Percentiles rank a stretch among this genome's conserved stretches.
Evolutionary conservation across 768 basidiomycete species (phyloP).

Genomic region (Exidia glandulosa): DNA sequence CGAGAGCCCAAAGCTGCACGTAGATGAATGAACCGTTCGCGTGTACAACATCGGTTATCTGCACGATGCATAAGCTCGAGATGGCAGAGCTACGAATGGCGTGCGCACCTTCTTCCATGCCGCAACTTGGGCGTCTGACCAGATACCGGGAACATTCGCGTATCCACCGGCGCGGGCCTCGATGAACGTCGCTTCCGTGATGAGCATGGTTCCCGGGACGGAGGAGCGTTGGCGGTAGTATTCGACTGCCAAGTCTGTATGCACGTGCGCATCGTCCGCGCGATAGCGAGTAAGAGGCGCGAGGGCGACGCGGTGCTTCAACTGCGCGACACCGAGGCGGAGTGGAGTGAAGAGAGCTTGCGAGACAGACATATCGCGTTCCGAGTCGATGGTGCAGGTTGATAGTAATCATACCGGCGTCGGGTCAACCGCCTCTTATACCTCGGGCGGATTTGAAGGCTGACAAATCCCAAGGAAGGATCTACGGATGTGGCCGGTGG

Average conservation of each 20-base stretch:
- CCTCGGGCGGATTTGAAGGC: too few species aligned
- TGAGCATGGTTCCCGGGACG: slow-evolving; percentile 12
- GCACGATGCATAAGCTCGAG: neutral
- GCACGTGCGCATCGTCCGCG: neutral
- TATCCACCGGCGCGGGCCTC: slow-evolving; percentile 38
- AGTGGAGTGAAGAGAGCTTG: slow-evolving; percentile 15
- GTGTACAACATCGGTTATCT: slow-evolving; percentile 52
- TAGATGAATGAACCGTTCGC: slow-evolving; percentile 40
- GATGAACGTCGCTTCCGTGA: slow-evolving; percentile 38
- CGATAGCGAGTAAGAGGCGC: slow-evolving; percentile 12
- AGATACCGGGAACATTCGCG: slow-evolving; percentile 38
- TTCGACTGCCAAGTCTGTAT: neutral
- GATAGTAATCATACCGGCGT: too few species aligned
- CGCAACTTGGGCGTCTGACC: slow-evolving; percentile 43
- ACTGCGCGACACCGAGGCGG: slow-evolving; percentile 17
- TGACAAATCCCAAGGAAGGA: too few species aligned
- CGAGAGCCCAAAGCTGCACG: slow-evolving; percentile 49
- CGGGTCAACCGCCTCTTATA: too few species aligned
- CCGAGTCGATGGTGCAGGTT: slow-evolving; percentile 27
- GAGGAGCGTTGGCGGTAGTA: slow-evolving; percentile 3
- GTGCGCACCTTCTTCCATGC: slow-evolving; percentile 43
- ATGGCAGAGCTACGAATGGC: neutral
- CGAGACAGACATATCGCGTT: neutral
- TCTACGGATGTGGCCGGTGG: too few species aligned
- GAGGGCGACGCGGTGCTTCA: slow-evolving; percentile 12